Percentiles rank a stretch among this genome's conserved stretches.
phyloP scores from a whole-genome alignment of 129 eudicot species.

The Flaveria ramosissima region DNA sequence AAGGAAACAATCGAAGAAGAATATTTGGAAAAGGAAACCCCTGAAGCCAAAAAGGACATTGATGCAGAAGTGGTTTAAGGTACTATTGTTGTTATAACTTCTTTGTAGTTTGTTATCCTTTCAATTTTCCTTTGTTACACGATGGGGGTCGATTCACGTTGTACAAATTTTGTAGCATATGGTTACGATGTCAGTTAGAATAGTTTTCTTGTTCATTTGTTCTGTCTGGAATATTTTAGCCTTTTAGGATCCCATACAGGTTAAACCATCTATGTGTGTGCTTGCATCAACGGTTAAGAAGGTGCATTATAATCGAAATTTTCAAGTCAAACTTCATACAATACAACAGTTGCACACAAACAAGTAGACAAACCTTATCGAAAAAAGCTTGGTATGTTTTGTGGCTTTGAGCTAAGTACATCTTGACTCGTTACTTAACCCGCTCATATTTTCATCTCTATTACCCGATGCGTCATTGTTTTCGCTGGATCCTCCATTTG shows the following conservation, averaged over 20 bases:
- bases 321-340: too few relatives aligned
- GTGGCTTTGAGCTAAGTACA: too few relatives aligned
- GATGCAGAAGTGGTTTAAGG: constrained; percentile 32
- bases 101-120: constrained; percentile 18
- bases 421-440: too few relatives aligned
- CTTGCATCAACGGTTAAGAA: too few relatives aligned
- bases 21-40: constrained; percentile 57
- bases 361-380: too few relatives aligned
- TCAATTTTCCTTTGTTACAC: constrained; percentile 20
- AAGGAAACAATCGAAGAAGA: constrained; percentile 93
- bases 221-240: background rate
- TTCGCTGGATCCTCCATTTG: too few relatives aligned
- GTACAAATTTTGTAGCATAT: constrained; percentile 23
- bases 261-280: too few relatives aligned
- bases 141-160: background rate
- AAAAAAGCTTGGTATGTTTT: too few relatives aligned
- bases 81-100: background rate
- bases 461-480: too few relatives aligned
- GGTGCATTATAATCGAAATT: too few relatives aligned
- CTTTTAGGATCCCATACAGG: background rate
- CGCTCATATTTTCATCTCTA: too few relatives aligned
- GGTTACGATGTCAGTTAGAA: constrained; percentile 13
- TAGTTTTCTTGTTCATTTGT: background rate
- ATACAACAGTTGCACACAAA: too few relatives aligned
- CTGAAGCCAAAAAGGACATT: constrained; percentile 32